Evolutionary conservation across 192 early-diverging fungal genomes (phyloP).

Genomic region (Podochytrium sp.): DNA sequence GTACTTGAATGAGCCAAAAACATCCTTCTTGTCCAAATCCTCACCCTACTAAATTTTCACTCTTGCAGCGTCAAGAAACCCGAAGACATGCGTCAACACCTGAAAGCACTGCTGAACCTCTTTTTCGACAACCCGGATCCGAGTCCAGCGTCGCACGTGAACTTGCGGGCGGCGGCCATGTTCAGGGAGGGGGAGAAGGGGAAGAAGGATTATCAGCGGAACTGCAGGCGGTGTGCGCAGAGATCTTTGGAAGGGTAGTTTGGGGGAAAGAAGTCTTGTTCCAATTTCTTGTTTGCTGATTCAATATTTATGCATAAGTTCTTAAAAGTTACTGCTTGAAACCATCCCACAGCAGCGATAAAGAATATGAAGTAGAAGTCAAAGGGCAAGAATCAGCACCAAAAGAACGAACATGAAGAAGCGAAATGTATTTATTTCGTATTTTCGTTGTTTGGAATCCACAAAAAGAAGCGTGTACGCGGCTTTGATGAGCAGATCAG

Average conservation of each 20-base stretch:
- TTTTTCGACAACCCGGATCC: conserved; percentile 45
- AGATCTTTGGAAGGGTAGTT: conserved; percentile 42
- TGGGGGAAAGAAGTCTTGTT: too few relatives aligned
- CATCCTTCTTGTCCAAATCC: neutral
- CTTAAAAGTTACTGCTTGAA: too few relatives aligned
- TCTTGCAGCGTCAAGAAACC: conserved; percentile 39
- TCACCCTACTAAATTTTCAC: neutral
- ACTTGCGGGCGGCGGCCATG: conserved; percentile 43
- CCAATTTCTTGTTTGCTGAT: too few relatives aligned
- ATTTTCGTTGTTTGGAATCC: too few relatives aligned
- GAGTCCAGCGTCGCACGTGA: conserved; percentile 50
- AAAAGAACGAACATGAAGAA: too few relatives aligned
- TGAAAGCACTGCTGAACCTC: conserved; percentile 47
- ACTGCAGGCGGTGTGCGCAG: conserved; percentile 52
- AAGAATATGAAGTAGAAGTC: too few relatives aligned
- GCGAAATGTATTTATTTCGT: too few relatives aligned
- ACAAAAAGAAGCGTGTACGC: too few relatives aligned
- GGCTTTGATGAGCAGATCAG: too few relatives aligned
- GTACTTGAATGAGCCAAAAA: conserved; percentile 7
- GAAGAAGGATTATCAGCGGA: conserved; percentile 46
- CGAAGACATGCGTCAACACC: conserved; percentile 57
- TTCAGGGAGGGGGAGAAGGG: conserved; percentile 46
- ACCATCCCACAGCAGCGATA: too few relatives aligned
- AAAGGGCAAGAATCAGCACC: too few relatives aligned
- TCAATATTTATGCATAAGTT: too few relatives aligned